These are phyloP conservation scores for Amylocystis lapponica DNA, from an alignment of 768 basidiomycete species.

Conservation along the genomic window DNA sequence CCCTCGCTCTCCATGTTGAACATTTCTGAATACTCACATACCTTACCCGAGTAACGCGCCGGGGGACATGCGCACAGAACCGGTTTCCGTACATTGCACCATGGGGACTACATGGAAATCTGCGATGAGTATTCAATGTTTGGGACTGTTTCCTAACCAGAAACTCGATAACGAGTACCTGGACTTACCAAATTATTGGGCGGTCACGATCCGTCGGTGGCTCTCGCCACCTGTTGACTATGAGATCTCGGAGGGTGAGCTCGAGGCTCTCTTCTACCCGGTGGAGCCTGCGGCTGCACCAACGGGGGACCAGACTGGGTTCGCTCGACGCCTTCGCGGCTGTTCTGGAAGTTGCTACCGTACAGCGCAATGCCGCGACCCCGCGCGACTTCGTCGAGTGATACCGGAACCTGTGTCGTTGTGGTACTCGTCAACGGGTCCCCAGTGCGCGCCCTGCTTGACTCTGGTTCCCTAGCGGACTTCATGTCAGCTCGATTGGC, in stretches of 20 bases:
- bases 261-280: background rate
- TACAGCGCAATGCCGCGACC: slow-evolving; percentile 1
- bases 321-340: no score
- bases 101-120: background rate
- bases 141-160: background rate
- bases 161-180: no score
- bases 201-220: background rate
- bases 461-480: slow-evolving; percentile 12
- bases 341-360: background rate
- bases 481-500: slow-evolving; percentile 12
- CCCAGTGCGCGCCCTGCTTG: slow-evolving; percentile 6
- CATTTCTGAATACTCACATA: background rate
- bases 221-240: background rate
- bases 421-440: slow-evolving; percentile 6
- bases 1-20: background rate
- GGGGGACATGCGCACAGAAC: background rate
- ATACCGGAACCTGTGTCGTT: background rate
- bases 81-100: background rate
- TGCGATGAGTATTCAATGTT: background rate
- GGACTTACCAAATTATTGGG: background rate
- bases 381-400: background rate
- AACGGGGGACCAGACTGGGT: no score
- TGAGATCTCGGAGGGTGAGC: background rate
- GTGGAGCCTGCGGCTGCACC: background rate
- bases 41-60: background rate